Evolutionary conservation across 78 protist species (phyloP), one percentile per base, ranked within the genome.

Genomic region (Neovahlkampfia damariscottae): DNA sequence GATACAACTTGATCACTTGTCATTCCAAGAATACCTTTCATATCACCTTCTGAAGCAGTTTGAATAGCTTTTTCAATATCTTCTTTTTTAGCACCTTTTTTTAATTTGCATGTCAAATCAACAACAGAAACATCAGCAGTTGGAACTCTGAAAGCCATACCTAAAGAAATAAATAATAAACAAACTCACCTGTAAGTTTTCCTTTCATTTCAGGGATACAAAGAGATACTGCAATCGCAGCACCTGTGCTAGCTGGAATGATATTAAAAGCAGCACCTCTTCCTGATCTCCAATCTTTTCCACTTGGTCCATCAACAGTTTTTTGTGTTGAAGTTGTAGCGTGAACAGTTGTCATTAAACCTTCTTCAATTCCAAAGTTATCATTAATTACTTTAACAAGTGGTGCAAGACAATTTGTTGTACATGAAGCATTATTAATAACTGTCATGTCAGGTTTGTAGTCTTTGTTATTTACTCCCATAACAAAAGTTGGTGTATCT

Each of bases 331-430:
- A 98, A 19, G 99, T 98, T 78, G 85, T 76, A 27, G 99, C 93
- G 87, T 98, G 99, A 71, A 96, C 94, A 73, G 99, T 98, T 82
- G 99, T 95, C 99, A 98, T 96, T 74, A 96, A 81, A 77, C 99
- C 99, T 77, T 93, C 95, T 29, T 36, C 92, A 39, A 98, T 94
- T 27, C 94, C 97, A 79, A 76, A 97, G 80, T 86, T 75, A 27
- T 96, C 99, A 77, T 98, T 8, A 85, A 98, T 69, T 41, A 93
- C 80, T 86, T 91, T 91, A 74, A 91, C 98, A 34, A 98, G 80
- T 72, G 99, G 99, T 0, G 99, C 99, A 9, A 96, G 89, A 91
- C 99, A 97, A 96, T 97, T 98, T 93, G 99, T 97, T 70, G 99
- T 98, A 90, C 99, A 97, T 37, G 99, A 96, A 30, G 98, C 98